phyloP scores from a whole-genome alignment of 2,329 filamentous ascomycete genomes.

The Diaporthe nobilis region DNA sequence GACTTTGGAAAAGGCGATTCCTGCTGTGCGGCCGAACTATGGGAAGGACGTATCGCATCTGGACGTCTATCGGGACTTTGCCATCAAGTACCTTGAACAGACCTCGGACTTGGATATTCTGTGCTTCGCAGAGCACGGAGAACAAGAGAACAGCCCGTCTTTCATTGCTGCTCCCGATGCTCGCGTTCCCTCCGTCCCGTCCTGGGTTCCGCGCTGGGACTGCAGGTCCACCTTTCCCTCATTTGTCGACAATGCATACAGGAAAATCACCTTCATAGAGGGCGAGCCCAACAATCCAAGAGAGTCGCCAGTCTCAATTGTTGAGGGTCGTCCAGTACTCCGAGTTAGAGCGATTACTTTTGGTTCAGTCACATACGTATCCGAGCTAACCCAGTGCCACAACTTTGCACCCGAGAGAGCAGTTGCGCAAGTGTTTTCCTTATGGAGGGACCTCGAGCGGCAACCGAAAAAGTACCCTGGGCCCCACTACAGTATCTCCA shows the following conservation, averaged over 20 bases:
- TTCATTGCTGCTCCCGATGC: slow-evolving; percentile 48
- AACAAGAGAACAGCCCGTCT: slow-evolving; percentile 54
- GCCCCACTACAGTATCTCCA: not conserved
- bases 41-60: slow-evolving; percentile 16
- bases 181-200: slow-evolving; percentile 55
- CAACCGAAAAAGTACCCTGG: not conserved
- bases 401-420: not conserved
- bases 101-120: slow-evolving; percentile 31
- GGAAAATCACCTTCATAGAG: not conserved
- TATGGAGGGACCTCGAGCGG: slow-evolving; percentile 8
- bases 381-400: not conserved
- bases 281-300: not conserved
- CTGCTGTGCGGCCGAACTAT: slow-evolving; percentile 15
- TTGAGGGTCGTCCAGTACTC: not conserved
- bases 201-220: slow-evolving; percentile 37
- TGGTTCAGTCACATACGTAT: slow-evolving; percentile 13
- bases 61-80: slow-evolving; percentile 33
- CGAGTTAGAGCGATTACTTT: not conserved
- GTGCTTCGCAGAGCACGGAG: slow-evolving; percentile 38
- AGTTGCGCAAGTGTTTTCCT: not conserved
- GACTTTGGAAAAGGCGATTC: slow-evolving; percentile 10
- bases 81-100: not conserved
- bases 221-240: too few relatives aligned
- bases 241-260: not conserved
- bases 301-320: not conserved